A percentile compares a stretch with the other conserved stretches of the same genome.
These are phyloP conservation scores for Tuctoria greenei DNA, from an alignment of 176 grass and related monocot species.

Conservation along the genomic window DNA sequence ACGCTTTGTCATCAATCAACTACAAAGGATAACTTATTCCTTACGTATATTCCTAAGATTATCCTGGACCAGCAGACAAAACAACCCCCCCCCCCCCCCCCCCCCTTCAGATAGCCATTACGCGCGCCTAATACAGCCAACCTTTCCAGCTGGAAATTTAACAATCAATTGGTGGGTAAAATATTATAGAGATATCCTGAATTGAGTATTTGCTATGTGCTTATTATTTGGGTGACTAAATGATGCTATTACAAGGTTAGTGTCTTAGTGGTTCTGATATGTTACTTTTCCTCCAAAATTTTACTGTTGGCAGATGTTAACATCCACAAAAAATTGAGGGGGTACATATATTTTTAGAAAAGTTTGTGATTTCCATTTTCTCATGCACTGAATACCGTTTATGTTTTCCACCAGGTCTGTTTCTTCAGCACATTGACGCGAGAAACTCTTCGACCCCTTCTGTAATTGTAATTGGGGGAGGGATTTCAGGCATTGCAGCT, in stretches of 20 bases:
- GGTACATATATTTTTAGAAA: neutral
- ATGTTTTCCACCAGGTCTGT: conserved; percentile 47
- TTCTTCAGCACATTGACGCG: conserved; percentile 76
- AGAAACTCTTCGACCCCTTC: conserved; percentile 65
- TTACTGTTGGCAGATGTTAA: too few relatives aligned
- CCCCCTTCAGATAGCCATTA: conserved; percentile 7
- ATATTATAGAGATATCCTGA: neutral
- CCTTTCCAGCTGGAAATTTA: conserved; percentile 1
- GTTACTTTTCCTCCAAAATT: neutral
- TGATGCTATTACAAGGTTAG: neutral
- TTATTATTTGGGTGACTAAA: neutral
- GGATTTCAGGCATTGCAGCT: conserved; percentile 94
- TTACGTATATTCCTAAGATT: conserved; percentile 25
- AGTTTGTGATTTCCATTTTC: neutral
- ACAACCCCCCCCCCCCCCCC: neutral
- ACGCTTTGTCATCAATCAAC: neutral
- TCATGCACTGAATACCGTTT: neutral
- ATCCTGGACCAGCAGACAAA: neutral
- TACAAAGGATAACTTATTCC: neutral
- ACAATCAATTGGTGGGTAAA: neutral
- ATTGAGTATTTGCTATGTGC: neutral
- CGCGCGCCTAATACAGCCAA: neutral
- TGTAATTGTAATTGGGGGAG: conserved; percentile 93
- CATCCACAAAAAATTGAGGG: too few relatives aligned
- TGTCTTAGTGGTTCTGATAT: neutral